Evolutionary conservation across 2,329 filamentous ascomycete species (phyloP).

Genomic region (Microsporum ferrugineum): DNA sequence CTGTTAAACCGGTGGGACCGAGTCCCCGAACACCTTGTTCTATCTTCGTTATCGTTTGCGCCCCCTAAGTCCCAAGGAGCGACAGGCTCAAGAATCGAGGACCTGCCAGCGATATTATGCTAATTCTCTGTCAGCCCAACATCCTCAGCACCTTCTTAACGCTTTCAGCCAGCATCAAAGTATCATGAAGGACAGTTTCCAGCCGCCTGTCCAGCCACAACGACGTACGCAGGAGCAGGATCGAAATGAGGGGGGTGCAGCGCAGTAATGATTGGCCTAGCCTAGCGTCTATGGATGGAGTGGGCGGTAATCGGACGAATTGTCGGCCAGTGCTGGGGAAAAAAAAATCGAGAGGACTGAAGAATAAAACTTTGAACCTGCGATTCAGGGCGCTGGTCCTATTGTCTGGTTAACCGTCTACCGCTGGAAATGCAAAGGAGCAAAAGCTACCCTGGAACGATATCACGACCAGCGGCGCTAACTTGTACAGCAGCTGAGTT

Average conservation of each 20-base stretch:
- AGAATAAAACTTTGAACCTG: too few relatives aligned
- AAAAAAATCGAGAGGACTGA: neutral
- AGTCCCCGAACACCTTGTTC: neutral
- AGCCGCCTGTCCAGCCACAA: neutral
- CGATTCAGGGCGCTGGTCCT: neutral
- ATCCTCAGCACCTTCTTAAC: neutral
- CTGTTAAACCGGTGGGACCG: neutral
- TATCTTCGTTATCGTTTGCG: neutral
- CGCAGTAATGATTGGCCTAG: neutral
- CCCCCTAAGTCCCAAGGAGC: neutral
- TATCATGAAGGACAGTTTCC: neutral
- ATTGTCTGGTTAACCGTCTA: neutral
- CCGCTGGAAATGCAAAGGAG: neutral
- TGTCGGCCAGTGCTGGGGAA: neutral
- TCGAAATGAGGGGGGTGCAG: neutral
- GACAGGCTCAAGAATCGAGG: neutral
- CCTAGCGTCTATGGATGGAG: neutral
- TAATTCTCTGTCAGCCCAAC: neutral
- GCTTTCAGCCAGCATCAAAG: neutral
- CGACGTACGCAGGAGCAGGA: neutral
- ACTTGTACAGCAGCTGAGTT: neutral
- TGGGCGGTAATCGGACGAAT: too few relatives aligned
- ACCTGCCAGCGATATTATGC: neutral
- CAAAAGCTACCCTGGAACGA: neutral
- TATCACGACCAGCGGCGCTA: neutral